phyloP scores from a whole-genome alignment of 495 filamentous ascomycete genomes.

The Xylaria curta region DNA sequence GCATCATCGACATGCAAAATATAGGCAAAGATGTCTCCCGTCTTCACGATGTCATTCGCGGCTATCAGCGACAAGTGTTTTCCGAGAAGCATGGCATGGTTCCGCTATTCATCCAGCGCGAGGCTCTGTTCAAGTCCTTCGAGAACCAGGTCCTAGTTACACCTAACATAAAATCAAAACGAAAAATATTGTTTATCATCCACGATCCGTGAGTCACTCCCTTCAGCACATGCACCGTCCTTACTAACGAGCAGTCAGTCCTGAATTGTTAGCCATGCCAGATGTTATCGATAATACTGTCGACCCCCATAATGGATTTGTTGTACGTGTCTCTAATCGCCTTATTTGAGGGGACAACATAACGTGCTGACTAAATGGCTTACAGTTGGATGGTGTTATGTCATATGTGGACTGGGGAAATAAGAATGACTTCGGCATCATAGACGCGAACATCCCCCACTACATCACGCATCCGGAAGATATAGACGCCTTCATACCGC shows the following conservation, averaged over 20 bases:
- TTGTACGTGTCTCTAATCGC: conserved; percentile 68
- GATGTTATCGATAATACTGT: conserved; percentile 72
- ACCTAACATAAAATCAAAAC: conserved; percentile 44
- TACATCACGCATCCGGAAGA: conserved; percentile 63
- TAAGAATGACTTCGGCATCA: conserved; percentile 73
- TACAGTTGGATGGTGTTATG: conserved; percentile 75
- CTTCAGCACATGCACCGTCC: conserved; percentile 3
- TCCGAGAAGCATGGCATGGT: conserved; percentile 76
- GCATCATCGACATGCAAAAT: conserved; percentile 52
- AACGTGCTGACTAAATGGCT: conserved; percentile 17
- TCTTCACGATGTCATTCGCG: conserved; percentile 73
- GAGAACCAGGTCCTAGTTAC: conserved; percentile 91
- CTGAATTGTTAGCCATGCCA: conserved; percentile 71
- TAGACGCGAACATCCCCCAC: conserved; percentile 89
- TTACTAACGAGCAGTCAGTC: conserved; percentile 54
- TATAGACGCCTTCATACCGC: conserved; percentile 44
- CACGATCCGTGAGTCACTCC: conserved; percentile 73
- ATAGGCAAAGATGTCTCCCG: conserved; percentile 42
- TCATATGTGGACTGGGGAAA: conserved; percentile 85
- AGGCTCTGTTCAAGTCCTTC: conserved; percentile 75
- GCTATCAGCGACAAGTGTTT: conserved; percentile 71
- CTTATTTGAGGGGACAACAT: not conserved
- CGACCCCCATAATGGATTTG: conserved; percentile 81
- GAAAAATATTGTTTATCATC: conserved; percentile 73
- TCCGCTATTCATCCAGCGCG: conserved; percentile 73